phyloP scores from a whole-genome alignment of 495 filamentous ascomycete genomes.

The Hypomontagnella submonticulosa region DNA sequence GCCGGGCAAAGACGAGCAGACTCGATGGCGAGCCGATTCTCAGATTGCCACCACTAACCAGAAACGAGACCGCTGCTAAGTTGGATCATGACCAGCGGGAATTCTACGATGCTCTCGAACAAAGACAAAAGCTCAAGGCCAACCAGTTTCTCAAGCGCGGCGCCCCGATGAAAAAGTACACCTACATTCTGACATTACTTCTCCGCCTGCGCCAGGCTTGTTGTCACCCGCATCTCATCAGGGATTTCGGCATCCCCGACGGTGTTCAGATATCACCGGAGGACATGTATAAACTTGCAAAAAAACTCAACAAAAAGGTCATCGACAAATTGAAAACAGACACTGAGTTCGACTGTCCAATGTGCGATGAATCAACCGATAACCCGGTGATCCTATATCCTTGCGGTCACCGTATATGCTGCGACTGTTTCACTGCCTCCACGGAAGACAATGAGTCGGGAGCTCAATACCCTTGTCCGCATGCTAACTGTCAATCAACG shows the following conservation, averaged over 20 bases:
- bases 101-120: conserved; percentile 79
- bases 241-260: conserved; percentile 71
- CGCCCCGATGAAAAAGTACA: conserved; percentile 81
- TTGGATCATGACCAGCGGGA: conserved; percentile 78
- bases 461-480: conserved; percentile 71
- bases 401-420: conserved; percentile 86
- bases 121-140: conserved; percentile 72
- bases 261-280: conserved; percentile 59
- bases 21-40: conserved; percentile 91
- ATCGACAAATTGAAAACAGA: conserved; percentile 73
- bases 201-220: conserved; percentile 91
- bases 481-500: conserved; percentile 67
- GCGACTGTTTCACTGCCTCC: conserved; percentile 80
- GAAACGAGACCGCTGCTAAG: conserved; percentile 71
- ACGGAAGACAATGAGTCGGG: conserved; percentile 64
- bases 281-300: conserved; percentile 73
- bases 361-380: conserved; percentile 80
- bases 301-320: conserved; percentile 67
- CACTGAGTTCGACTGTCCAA: conserved; percentile 72
- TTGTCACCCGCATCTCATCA: conserved; percentile 92
- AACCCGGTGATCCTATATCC: conserved; percentile 85
- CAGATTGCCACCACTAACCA: conserved; percentile 74
- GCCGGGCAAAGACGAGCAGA: conserved; percentile 83
- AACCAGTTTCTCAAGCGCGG: conserved; percentile 80
- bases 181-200: conserved; percentile 84